phyloP scores from a whole-genome alignment of 805 yeast genomes.

The Saccharomycopsis sp. region DNA sequence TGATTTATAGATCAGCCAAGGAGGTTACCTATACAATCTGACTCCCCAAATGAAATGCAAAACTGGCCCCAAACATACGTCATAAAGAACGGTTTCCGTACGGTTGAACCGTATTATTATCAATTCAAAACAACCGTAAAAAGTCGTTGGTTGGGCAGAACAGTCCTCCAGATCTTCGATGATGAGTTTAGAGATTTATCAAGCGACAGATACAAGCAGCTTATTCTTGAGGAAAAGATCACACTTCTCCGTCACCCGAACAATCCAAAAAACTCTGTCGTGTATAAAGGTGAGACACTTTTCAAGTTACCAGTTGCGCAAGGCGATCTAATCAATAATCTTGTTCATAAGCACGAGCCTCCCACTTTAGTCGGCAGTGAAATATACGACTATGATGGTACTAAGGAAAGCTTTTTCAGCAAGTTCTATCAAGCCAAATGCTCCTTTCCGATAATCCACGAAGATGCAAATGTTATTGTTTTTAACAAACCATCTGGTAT shows the following conservation, averaged over 20 bases:
- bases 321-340: constrained; percentile 9
- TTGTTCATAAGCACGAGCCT: constrained; percentile 20
- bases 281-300: neutral
- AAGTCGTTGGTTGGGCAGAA: constrained; percentile 31
- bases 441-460: constrained; percentile 43
- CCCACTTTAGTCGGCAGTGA: constrained; percentile 13
- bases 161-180: constrained; percentile 29
- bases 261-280: neutral
- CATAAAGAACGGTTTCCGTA: constrained; percentile 26
- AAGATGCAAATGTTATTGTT: constrained; percentile 69
- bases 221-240: neutral
- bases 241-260: neutral
- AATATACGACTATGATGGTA: neutral
- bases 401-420: constrained; percentile 1
- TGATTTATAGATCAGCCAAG: too few relatives aligned
- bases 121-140: constrained; percentile 28
- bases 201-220: neutral
- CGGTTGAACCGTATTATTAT: constrained; percentile 31
- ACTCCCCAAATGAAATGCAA: neutral
- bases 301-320: neutral
- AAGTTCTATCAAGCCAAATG: neutral
- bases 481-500: constrained; percentile 93
- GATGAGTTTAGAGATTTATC: constrained; percentile 27
- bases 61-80: neutral
- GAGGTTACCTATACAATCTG: neutral